Evolutionary conservation across 169 alveolate genomes (phyloP), one percentile per base, ranked within the genome.

Genomic region (Eimeria necatrix): DNA sequence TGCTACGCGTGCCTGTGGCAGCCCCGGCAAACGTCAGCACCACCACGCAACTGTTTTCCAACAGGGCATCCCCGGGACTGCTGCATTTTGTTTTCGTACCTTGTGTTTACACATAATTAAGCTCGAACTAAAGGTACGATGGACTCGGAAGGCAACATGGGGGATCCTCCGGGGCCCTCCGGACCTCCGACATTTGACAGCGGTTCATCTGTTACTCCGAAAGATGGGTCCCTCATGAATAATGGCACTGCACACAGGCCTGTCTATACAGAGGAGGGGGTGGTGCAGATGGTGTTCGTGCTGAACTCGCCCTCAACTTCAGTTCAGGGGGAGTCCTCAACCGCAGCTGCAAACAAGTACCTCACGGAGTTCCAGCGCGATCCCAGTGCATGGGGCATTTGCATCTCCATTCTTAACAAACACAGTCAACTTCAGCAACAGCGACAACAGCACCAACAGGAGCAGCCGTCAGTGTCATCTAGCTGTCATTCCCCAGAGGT

Each of bases 361-460:
- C 93, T 93, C 26, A 81, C 89, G 9, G 85, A 93, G 8, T 93
- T 93, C 48, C 96, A 93, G 96, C 92, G 68, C 83, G 91, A 84
- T 10, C 76, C 93, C 46, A 46, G 93, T 22, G 96, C 96, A 10
- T 93, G 96, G 96, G 68, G 93, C 20, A 68, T 93, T 53, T 93
- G 96, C 88, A 93, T 93, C 52, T 81, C 96, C 60, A 59, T 93
- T 26, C 80, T 93, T 49, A 93, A 93, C 83, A 61, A 78, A 26
- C 87, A 56, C 81, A 59, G 93, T 10, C 22, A 6, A 22, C 48
- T 22, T 32, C 76, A 32, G 60, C 78, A 70, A 46, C 84, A 26
- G 81, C 89, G 10, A 16, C 64, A 88, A 24, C 59, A 26, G 49
- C 53, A 49, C 1, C 70, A 41, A 61, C 61, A 61, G 32, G 61